Percentiles rank a stretch among this genome's conserved stretches.
phyloP scores from a whole-genome alignment of 148 eudicot species.

The Rhododendron griersonianum region DNA sequence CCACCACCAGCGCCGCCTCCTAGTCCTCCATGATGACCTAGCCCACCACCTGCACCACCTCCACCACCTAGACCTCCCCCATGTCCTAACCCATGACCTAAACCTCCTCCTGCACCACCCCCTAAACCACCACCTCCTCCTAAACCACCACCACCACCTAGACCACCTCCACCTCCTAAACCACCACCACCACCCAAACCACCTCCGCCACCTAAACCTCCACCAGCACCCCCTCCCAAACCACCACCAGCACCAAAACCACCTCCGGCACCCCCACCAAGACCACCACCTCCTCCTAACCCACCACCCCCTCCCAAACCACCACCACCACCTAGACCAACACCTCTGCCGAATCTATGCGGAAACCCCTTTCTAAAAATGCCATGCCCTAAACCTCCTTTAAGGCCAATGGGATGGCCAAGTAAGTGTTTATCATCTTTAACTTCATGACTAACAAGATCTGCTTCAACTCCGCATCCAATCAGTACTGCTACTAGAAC shows the following conservation, averaged over 20 bases:
- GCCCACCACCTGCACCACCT: neutral
- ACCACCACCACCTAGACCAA: neutral
- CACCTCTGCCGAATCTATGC: neutral
- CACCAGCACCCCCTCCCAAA: neutral
- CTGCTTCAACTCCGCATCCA: neutral
- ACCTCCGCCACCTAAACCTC: neutral
- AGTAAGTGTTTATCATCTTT: slow-evolving; percentile 17
- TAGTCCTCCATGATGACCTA: neutral
- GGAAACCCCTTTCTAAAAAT: neutral
- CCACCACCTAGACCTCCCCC: neutral
- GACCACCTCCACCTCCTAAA: neutral
- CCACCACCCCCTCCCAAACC: neutral
- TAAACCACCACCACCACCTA: neutral
- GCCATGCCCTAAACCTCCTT: no score
- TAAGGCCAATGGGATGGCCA: neutral
- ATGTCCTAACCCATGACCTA: neutral
- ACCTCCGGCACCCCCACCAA: neutral
- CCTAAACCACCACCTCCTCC: neutral
- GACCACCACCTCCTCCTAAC: neutral
- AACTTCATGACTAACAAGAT: neutral
- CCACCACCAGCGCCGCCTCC: neutral
- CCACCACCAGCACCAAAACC: neutral
- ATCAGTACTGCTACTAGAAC: neutral
- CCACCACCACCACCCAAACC: neutral
- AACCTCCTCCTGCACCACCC: neutral